These are phyloP conservation scores for Phytophthora fragariae DNA, from an alignment of 352 stramenopile species.

Conservation along the genomic window DNA sequence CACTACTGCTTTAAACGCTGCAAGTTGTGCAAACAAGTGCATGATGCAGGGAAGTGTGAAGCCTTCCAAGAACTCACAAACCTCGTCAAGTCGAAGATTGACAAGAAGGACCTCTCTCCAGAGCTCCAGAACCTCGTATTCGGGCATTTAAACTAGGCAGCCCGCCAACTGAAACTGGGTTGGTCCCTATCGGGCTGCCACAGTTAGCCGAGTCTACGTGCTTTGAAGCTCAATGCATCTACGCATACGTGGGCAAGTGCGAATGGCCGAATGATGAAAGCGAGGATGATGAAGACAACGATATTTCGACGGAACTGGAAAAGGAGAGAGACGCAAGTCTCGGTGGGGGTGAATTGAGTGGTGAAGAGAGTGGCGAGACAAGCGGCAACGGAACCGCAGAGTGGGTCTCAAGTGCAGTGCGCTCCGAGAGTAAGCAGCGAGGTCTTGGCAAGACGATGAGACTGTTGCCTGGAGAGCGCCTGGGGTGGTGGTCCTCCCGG, in stretches of 20 bases:
- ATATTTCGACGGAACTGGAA: too few relatives aligned
- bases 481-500: neutral
- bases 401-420: too few relatives aligned
- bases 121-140: neutral
- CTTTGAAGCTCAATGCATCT: neutral
- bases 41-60: neutral
- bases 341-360: too few relatives aligned
- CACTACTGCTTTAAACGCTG: neutral
- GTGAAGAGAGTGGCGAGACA: too few relatives aligned
- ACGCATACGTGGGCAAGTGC: neutral
- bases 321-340: too few relatives aligned
- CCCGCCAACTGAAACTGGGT: constrained; percentile 6
- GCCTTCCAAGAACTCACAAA: constrained; percentile 7
- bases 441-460: neutral
- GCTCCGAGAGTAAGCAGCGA: too few relatives aligned
- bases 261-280: too few relatives aligned
- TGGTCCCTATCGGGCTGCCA: constrained; percentile 10
- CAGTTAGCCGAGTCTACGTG: too few relatives aligned
- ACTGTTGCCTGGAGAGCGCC: neutral
- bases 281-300: too few relatives aligned
- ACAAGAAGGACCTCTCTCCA: neutral
- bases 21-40: neutral
- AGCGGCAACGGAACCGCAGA: too few relatives aligned
- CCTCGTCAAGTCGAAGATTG: neutral
- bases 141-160: constrained; percentile 5